Conservation (phyloP, 768 basidiomycete genomes). For the Amanita fuliginea region DNA sequence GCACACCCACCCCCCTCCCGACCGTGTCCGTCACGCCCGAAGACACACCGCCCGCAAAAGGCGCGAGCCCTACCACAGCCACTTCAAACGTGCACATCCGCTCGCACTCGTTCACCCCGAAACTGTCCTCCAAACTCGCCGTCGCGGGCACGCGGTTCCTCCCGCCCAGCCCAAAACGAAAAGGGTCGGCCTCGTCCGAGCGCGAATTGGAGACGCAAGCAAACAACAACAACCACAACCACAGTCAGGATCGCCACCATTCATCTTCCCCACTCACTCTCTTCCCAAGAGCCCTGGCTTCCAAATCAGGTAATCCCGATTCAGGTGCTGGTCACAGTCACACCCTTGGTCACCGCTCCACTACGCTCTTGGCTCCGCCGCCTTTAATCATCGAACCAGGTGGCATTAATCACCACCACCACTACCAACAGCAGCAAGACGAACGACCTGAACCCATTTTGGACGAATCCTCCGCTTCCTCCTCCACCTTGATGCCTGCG, state of each 20-base stretch:
- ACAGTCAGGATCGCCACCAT: neutral
- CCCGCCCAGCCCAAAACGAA: slow-evolving; percentile 46
- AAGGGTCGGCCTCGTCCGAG: slow-evolving; percentile 35
- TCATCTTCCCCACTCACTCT: neutral
- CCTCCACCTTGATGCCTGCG: slow-evolving; percentile 19
- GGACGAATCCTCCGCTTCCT: slow-evolving; percentile 14
- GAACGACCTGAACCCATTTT: slow-evolving; percentile 8
- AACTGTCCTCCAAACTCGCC: slow-evolving; percentile 58
- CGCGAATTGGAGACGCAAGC: slow-evolving; percentile 16
- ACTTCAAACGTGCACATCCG: slow-evolving; percentile 38
- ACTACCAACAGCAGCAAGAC: slow-evolving; percentile 5
- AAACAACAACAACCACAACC: neutral
- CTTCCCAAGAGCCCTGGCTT: neutral
- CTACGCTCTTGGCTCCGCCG: slow-evolving; percentile 30
- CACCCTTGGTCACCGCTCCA: no score
- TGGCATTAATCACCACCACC: neutral
- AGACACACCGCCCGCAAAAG: slow-evolving; percentile 14
- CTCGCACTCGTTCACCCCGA: slow-evolving; percentile 63
- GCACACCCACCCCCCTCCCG: slow-evolving; percentile 16
- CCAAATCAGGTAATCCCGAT: neutral
- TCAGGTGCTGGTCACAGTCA: neutral
- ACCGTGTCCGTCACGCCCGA: slow-evolving; percentile 32
- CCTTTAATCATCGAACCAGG: slow-evolving; percentile 35
- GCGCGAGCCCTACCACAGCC: slow-evolving; percentile 12
- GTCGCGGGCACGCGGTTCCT: slow-evolving; percentile 31